phyloP scores from a whole-genome alignment of 129 eudicot genomes.

The Tagetes erecta region DNA sequence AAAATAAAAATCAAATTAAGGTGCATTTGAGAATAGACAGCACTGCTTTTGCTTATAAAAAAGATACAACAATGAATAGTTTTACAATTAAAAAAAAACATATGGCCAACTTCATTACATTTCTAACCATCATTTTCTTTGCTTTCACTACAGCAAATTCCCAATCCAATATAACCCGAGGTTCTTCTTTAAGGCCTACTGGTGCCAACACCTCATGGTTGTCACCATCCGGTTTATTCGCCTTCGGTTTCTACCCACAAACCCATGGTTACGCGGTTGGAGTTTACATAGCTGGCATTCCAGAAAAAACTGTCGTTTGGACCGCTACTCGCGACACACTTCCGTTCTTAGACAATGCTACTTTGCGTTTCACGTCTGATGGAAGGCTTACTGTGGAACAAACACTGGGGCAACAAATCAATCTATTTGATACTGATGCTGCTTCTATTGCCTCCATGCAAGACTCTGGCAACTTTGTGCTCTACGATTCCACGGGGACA shows the following conservation, averaged over 20 bases:
- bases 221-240: constrained; percentile 48
- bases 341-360: constrained; percentile 17
- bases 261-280: constrained; percentile 40
- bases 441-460: constrained; percentile 49
- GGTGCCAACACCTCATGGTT: constrained; percentile 44
- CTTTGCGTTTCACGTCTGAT: constrained; percentile 33
- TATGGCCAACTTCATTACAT: constrained; percentile 3
- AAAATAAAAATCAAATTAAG: too few relatives aligned
- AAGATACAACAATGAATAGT: not conserved
- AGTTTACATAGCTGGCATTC: constrained; percentile 35
- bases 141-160: constrained; percentile 4
- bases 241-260: constrained; percentile 52
- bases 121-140: constrained; percentile 5
- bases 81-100: not conserved
- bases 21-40: too few relatives aligned
- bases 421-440: not conserved
- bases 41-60: too few relatives aligned
- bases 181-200: constrained; percentile 26
- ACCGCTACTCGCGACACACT: constrained; percentile 44
- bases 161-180: constrained; percentile 27
- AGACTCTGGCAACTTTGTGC: constrained; percentile 41
- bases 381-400: constrained; percentile 37
- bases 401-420: constrained; percentile 16
- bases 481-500: constrained; percentile 15
- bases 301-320: constrained; percentile 45